phyloP scores from a whole-genome alignment of 768 basidiomycete species.

The Gymnopilus junonius region DNA sequence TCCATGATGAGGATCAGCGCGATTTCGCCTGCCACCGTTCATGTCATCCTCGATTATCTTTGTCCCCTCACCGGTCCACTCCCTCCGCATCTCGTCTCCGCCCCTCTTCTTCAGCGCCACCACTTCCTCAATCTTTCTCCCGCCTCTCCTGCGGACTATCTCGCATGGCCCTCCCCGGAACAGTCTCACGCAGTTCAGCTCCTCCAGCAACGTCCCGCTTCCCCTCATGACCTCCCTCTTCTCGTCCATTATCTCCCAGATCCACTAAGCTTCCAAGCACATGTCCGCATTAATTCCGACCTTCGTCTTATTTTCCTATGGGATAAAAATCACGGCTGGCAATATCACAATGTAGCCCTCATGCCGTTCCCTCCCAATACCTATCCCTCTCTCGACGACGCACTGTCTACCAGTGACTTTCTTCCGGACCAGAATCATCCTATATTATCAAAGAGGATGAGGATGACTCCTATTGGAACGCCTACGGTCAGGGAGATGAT shows the following conservation, averaged over 20 bases:
- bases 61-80: slow-evolving; percentile 52
- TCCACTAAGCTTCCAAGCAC: slow-evolving; percentile 57
- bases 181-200: slow-evolving; percentile 23
- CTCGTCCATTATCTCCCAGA: slow-evolving; percentile 46
- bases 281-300: slow-evolving; percentile 51
- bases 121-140: slow-evolving; percentile 61
- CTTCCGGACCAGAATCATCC: slow-evolving; percentile 30
- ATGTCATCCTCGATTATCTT: slow-evolving; percentile 57
- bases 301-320: slow-evolving; percentile 73
- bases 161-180: slow-evolving; percentile 64
- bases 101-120: slow-evolving; percentile 64
- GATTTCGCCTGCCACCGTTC: slow-evolving; percentile 16
- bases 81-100: slow-evolving; percentile 65
- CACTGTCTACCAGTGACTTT: slow-evolving; percentile 34
- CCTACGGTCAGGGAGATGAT: slow-evolving; percentile 53
- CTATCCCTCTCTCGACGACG: slow-evolving; percentile 32
- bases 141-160: slow-evolving; percentile 55
- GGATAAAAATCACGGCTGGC: slow-evolving; percentile 59
- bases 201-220: slow-evolving; percentile 17
- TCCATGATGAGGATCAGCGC: slow-evolving; percentile 19
- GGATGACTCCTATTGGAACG: slow-evolving; percentile 71
- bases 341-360: slow-evolving; percentile 66
- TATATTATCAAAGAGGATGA: slow-evolving; percentile 39
- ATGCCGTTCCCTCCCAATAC: slow-evolving; percentile 71
- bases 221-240: slow-evolving; percentile 23